These are phyloP conservation scores for Pseudogymnoascus sp. DNA, from an alignment of 2,329 filamentous ascomycete genomes.

Conservation along the genomic window DNA sequence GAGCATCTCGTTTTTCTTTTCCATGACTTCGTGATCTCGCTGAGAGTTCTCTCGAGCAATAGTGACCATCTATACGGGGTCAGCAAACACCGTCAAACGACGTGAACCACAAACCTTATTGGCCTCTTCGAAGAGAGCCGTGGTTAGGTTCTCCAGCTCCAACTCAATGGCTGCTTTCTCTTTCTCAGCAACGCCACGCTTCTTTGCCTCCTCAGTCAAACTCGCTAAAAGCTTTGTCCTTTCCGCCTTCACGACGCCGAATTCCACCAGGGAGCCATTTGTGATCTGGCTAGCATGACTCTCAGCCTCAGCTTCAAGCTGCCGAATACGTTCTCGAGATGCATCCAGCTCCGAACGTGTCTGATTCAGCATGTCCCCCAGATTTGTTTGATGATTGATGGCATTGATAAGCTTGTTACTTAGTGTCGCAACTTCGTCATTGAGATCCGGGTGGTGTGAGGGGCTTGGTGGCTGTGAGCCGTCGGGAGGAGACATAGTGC, in stretches of 20 bases:
- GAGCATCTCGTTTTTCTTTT: constrained; percentile 82
- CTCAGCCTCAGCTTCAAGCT: constrained; percentile 54
- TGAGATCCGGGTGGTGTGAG: constrained; percentile 47
- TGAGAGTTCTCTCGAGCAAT: constrained; percentile 83
- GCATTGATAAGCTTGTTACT: constrained; percentile 96
- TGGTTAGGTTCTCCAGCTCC: constrained; percentile 83
- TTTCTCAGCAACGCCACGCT: constrained; percentile 59
- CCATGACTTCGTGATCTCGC: constrained; percentile 70
- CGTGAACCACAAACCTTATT: constrained; percentile 56
- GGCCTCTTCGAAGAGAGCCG: constrained; percentile 93
- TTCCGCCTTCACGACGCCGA: constrained; percentile 66
- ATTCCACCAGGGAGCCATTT: constrained; percentile 68
- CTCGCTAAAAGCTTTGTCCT: constrained; percentile 52
- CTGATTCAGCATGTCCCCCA: constrained; percentile 80
- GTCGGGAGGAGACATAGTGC: constrained; percentile 41
- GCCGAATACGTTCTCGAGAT: constrained; percentile 58
- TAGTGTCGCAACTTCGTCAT: constrained; percentile 74
- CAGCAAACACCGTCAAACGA: constrained; percentile 72
- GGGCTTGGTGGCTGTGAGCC: constrained; percentile 28
- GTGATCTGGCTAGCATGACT: constrained; percentile 64
- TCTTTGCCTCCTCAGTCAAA: constrained; percentile 57
- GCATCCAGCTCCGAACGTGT: constrained; percentile 77
- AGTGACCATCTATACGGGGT: constrained; percentile 77
- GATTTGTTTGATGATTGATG: constrained; percentile 88
- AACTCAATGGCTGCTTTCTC: constrained; percentile 86